These are phyloP conservation scores for Geotrichum histeridarum DNA, from an alignment of 1,139 yeast genomes.

Conservation along the genomic window DNA sequence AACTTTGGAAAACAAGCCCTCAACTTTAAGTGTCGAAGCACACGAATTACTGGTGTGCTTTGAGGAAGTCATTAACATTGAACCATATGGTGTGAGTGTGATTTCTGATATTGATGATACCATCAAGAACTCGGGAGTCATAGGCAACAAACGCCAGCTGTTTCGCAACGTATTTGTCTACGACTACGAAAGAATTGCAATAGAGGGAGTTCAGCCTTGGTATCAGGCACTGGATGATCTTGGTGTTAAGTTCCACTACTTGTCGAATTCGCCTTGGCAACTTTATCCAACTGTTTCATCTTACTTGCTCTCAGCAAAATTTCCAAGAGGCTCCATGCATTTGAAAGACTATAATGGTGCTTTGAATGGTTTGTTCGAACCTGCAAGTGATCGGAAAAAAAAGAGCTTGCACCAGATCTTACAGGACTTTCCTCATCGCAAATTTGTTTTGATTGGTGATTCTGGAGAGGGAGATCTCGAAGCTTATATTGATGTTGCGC, in stretches of 20 bases:
- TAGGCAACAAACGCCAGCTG: constrained; percentile 78
- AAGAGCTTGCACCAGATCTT: constrained; percentile 59
- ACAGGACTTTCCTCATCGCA: constrained; percentile 68
- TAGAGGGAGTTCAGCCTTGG: constrained; percentile 74
- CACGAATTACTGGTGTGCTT: constrained; percentile 22
- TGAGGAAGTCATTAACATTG: constrained; percentile 21
- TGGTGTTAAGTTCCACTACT: constrained; percentile 72
- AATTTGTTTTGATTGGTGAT: constrained; percentile 84
- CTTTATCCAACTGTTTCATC: constrained; percentile 59
- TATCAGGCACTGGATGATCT: constrained; percentile 42
- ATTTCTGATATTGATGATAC: constrained; percentile 96
- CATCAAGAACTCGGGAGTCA: constrained; percentile 80
- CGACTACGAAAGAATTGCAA: constrained; percentile 58
- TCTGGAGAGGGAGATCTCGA: constrained; percentile 94
- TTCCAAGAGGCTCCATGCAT: constrained; percentile 77
- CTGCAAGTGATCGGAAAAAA: constrained; percentile 75
- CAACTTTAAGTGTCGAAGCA: constrained; percentile 26
- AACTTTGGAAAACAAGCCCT: constrained; percentile 27
- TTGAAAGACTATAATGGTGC: constrained; percentile 82
- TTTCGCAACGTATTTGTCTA: constrained; percentile 71
- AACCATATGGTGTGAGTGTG: constrained; percentile 55
- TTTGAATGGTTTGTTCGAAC: constrained; percentile 75
- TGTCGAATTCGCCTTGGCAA: constrained; percentile 94
- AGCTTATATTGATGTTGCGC: constrained; percentile 74
- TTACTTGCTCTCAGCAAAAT: constrained; percentile 50